Evolutionary conservation across 805 yeast genomes (phyloP), one percentile per base, ranked within the genome.

Genomic region (Maudiozyma serrabonitensis): DNA sequence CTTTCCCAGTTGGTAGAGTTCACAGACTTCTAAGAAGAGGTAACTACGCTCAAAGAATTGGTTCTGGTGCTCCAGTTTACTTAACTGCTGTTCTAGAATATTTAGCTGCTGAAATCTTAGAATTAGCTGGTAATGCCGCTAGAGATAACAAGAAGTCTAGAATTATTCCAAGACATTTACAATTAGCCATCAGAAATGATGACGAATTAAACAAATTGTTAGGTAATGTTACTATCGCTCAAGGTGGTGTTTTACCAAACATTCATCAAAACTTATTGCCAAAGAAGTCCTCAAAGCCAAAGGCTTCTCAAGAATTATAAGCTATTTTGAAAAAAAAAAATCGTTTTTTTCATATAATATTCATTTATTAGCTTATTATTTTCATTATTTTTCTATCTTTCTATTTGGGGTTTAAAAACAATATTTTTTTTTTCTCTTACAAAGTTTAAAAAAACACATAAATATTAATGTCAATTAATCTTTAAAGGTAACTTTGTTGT

Each of bases 1-100:
- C 95, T 66, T 91, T 91, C 93, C 98, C 98, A 78, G 98, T 91
- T 61, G 98, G 98, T 74, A 90, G 97, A 83, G 93, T 91, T 63
- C 96, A 90, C 80, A 84, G 97, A 78, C 80, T 90, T 64, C 76
- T 90, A 69, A 87, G 95, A 82, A 88, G 85, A 76, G 96, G 96
- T 72, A 87, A 90, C 84, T 87, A 91, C 78, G 95, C 97, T 68
- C 95, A 90, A 78, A 84, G 98, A 79, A 84, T 91, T 64, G 97
- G 98, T 81, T 89, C 97, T 61, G 96, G 96, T 82, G 97, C 98
- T 66, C 97, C 98, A 76, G 91, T 91, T 57, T 91, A 90, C 77
- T 80, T 91, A 69, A 90, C 98, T 61, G 95, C 98, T 50, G 97
- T 91, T 52, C 79, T 91, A 66, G 98, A 91, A 76, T 91, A 91